phyloP scores from a whole-genome alignment of 768 basidiomycete species.

The Boletus huronensis region DNA sequence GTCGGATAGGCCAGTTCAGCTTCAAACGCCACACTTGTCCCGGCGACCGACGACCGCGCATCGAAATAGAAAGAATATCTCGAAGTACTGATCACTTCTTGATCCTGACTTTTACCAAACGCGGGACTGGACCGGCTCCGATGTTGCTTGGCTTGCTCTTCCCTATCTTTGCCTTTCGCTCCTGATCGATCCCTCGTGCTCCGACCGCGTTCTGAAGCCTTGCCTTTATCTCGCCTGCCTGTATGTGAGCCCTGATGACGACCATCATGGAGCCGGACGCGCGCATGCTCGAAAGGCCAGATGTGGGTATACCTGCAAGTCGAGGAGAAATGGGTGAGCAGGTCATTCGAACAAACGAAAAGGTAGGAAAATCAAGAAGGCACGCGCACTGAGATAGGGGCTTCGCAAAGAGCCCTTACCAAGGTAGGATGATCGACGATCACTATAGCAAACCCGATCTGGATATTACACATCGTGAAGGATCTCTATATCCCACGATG shows the following conservation, averaged over 20 bases:
- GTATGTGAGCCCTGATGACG: constrained; percentile 33
- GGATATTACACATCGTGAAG: background rate
- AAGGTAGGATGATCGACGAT: constrained; percentile 6
- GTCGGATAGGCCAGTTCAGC: background rate
- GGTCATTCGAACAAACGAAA: background rate
- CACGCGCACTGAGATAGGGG: background rate
- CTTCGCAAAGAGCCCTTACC: background rate
- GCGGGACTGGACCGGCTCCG: constrained; percentile 24
- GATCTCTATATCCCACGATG: no score
- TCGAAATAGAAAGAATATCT: constrained; percentile 10
- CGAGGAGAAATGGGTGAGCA: constrained; percentile 4
- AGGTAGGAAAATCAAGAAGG: background rate
- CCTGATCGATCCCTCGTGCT: constrained; percentile 5
- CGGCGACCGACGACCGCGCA: background rate
- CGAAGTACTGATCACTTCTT: background rate
- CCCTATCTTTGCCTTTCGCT: constrained; percentile 3
- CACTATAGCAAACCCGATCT: background rate
- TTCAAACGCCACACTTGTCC: background rate
- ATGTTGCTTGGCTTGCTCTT: constrained; percentile 11
- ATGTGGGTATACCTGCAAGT: constrained; percentile 82
- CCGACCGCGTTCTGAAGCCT: constrained; percentile 16
- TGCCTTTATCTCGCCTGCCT: constrained; percentile 23
- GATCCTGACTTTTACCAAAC: background rate
- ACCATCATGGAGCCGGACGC: constrained; percentile 62
- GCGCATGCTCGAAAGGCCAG: constrained; percentile 95